Percentiles rank a stretch among this genome's conserved stretches.
Evolutionary conservation across 768 basidiomycete genomes (phyloP).

Genomic region (Auricularia auricula-judae): DNA sequence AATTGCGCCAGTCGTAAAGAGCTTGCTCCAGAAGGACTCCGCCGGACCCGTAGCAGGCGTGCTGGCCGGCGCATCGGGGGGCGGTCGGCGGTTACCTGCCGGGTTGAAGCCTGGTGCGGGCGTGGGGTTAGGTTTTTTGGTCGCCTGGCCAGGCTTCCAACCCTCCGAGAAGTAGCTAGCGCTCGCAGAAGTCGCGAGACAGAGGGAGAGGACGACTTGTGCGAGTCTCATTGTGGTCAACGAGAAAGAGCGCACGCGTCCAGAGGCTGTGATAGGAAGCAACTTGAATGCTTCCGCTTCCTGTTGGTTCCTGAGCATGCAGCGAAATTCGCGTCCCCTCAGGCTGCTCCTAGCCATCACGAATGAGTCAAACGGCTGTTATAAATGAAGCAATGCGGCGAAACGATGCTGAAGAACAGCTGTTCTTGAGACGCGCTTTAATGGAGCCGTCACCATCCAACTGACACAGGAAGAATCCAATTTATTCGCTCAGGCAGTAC

Average conservation of each 20-base stretch:
- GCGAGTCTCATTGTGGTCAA: constrained; percentile 42
- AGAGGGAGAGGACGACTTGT: constrained; percentile 22
- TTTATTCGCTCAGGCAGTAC: too few species aligned
- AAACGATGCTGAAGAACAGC: too few species aligned
- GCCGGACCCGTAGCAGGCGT: neutral
- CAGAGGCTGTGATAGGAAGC: neutral
- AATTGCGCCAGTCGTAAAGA: constrained; percentile 45
- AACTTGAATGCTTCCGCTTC: too few species aligned
- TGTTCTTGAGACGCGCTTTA: too few species aligned
- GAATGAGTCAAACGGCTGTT: too few species aligned
- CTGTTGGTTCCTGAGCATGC: too few species aligned
- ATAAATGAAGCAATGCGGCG: too few species aligned
- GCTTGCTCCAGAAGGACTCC: constrained; percentile 15
- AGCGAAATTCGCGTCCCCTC: too few species aligned
- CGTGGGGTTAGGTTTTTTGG: constrained; percentile 15
- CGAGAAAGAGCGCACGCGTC: constrained; percentile 13
- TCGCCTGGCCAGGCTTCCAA: constrained; percentile 68
- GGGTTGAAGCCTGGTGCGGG: constrained; percentile 14
- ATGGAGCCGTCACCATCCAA: too few species aligned
- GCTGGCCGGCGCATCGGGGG: neutral
- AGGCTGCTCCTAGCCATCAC: too few species aligned
- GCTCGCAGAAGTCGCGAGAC: constrained; percentile 25
- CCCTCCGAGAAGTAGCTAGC: constrained; percentile 74
- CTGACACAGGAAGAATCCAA: too few species aligned
- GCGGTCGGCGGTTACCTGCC: neutral